Conservation (phyloP, 1,284 basidiomycete species). For the Ustilago crameri region DNA sequence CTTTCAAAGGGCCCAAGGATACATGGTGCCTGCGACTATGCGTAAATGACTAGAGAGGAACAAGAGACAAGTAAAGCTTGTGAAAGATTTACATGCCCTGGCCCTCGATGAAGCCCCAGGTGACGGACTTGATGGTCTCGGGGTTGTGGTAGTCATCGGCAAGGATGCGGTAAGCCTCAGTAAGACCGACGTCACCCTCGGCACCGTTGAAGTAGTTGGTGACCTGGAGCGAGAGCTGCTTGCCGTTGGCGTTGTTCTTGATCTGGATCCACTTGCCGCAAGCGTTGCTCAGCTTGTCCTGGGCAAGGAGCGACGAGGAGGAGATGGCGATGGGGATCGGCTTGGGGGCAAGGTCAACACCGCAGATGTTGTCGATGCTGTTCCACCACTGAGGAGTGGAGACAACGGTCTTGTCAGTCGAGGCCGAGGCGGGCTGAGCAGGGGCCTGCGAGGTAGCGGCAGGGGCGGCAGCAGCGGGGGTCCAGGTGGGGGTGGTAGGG, state of each 20-base stretch:
- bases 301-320: constrained; percentile 33
- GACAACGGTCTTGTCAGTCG: constrained; percentile 44
- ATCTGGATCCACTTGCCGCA: constrained; percentile 59
- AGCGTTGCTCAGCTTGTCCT: constrained; percentile 40
- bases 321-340: constrained; percentile 53
- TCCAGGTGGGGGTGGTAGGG: constrained; percentile 26
- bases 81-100: constrained; percentile 43
- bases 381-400: constrained; percentile 51
- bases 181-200: constrained; percentile 43
- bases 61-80: background rate
- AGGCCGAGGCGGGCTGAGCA: constrained; percentile 39
- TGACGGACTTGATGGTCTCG: constrained; percentile 48
- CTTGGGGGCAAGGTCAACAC: constrained; percentile 25
- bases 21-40: constrained; percentile 27
- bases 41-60: constrained; percentile 12
- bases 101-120: constrained; percentile 58
- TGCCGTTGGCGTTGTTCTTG: constrained; percentile 58
- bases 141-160: constrained; percentile 43
- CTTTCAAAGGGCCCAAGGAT: constrained; percentile 7
- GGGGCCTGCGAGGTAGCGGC: constrained; percentile 22
- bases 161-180: constrained; percentile 48
- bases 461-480: constrained; percentile 11
- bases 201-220: constrained; percentile 41
- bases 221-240: constrained; percentile 52
- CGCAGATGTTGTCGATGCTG: constrained; percentile 38